These are phyloP conservation scores for Penicillium flavigenum DNA, from an alignment of 495 filamentous ascomycete genomes.

Conservation along the genomic window DNA sequence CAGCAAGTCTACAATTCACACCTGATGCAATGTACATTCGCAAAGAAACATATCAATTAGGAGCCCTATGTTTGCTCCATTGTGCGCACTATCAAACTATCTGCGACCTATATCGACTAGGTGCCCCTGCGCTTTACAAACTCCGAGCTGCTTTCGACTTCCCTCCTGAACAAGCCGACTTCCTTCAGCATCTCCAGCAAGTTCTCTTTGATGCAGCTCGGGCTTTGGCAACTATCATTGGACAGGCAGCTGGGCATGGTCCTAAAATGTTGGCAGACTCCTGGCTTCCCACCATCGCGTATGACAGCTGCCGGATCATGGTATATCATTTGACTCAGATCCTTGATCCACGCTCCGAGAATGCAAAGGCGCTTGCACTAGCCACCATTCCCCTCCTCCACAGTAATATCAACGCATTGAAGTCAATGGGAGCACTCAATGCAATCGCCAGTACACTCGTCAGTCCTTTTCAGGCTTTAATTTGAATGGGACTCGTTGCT, in stretches of 20 bases:
- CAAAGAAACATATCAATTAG: constrained; percentile 32
- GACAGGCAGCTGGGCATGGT: constrained; percentile 28
- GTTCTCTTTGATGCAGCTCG: constrained; percentile 32
- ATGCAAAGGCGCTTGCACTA: constrained; percentile 22
- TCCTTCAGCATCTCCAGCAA: constrained; percentile 24
- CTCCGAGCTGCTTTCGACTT: constrained; percentile 34
- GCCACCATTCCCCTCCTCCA: constrained; percentile 27
- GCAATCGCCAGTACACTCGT: constrained; percentile 27
- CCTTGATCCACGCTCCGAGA: constrained; percentile 25
- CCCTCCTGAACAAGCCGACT: constrained; percentile 28
- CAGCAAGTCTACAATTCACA: constrained; percentile 30
- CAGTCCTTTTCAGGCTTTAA: background rate
- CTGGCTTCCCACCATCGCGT: constrained; percentile 38
- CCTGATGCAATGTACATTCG: constrained; percentile 34
- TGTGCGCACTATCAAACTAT: constrained; percentile 35
- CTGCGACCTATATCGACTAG: constrained; percentile 36
- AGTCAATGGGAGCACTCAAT: constrained; percentile 27
- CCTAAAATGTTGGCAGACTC: constrained; percentile 30
- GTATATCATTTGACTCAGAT: constrained; percentile 37
- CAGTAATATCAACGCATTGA: constrained; percentile 31
- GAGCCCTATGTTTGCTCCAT: constrained; percentile 32
- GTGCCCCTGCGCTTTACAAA: constrained; percentile 34
- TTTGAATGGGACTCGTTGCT: background rate
- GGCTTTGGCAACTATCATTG: constrained; percentile 30
- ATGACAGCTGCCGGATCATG: constrained; percentile 37